Evolutionary conservation across 257 asterid genomes (phyloP), one percentile per base, ranked within the genome.

Genomic region (Scutellaria baicalensis): DNA sequence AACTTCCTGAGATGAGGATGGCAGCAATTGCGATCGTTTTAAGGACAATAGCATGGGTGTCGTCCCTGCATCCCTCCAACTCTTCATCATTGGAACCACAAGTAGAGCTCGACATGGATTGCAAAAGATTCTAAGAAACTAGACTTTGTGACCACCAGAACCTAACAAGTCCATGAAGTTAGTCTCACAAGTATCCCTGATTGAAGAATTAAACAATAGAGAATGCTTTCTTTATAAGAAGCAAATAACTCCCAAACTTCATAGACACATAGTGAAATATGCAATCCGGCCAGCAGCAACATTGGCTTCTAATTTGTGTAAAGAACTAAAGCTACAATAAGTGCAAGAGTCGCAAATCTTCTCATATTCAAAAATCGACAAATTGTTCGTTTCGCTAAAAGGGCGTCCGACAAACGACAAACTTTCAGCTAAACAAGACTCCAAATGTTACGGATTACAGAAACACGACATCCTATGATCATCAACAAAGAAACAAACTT

Each of bases 51-150:
- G 57, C 57, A 50, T 50, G 8, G 27, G 13, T 16, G 23, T 50
- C 18, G 11, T 54, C 84, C 21, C 84, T 93, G 79, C 97, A 89
- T 64, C 80, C 68, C 8, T 72, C 85, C 17, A 67, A 18, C 9
- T 79, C 89, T 12, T 59, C 81, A 23, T 58, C 69, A 49, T 42
- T 73, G 56, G 55, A 20, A 4, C 68, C 65, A 50, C 96, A 91
- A 6, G 75, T 39, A 27, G 31, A 9, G 71, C 69, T 87, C 6
- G 96, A 79, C 83, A 89, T 69, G 76, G 96, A 87, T 59, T 62
- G 73, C 21, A 82, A 73, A 44, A 89, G 63, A 48, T 76, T 82
- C 80, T 81, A 70, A 76, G 42, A 39, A 81, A 66, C 6, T 84
- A 83, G 75, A 72, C 96, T 91, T 71, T 14, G 64, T 40, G 72